A percentile compares a stretch with the other conserved stretches of the same genome.
phyloP scores from a whole-genome alignment of 495 filamentous ascomycete genomes.

The Oidiodendron maius region DNA sequence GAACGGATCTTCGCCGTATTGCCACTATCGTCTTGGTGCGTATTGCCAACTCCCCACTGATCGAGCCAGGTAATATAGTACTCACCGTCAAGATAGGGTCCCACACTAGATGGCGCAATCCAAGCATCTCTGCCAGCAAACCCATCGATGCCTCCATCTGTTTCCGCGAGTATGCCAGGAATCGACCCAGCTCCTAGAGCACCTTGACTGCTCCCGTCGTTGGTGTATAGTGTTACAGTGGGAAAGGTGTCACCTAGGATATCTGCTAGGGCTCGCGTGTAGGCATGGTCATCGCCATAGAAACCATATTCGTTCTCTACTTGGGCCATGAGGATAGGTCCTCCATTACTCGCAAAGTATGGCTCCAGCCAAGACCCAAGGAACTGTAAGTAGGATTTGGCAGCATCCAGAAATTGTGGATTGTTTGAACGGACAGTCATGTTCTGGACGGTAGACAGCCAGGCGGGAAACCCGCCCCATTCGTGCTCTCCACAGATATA shows the following conservation, averaged over 20 bases:
- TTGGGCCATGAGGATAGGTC: constrained; percentile 42
- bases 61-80: constrained; percentile 37
- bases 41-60: constrained; percentile 31
- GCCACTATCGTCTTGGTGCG: constrained; percentile 24
- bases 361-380: constrained; percentile 28
- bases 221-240: constrained; percentile 38
- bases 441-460: constrained; percentile 31
- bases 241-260: constrained; percentile 32
- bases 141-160: constrained; percentile 39
- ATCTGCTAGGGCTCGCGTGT: constrained; percentile 30
- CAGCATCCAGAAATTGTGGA: constrained; percentile 27
- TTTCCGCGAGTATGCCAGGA: constrained; percentile 33
- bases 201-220: constrained; percentile 36
- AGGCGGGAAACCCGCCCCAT: constrained; percentile 43
- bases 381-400: constrained; percentile 29
- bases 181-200: constrained; percentile 36
- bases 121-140: constrained; percentile 33
- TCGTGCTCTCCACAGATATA: constrained; percentile 44
- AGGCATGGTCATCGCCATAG: constrained; percentile 34
- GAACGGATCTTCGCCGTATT: neutral
- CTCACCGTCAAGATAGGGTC: constrained; percentile 38
- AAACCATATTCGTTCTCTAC: constrained; percentile 46
- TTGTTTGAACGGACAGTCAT: constrained; percentile 34
- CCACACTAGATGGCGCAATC: constrained; percentile 31
- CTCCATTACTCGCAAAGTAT: constrained; percentile 32